Percentiles rank a stretch among this genome's conserved stretches.
Conservation (phyloP, 176 grass and related monocot species). For the Cenchrus purpureus region DNA sequence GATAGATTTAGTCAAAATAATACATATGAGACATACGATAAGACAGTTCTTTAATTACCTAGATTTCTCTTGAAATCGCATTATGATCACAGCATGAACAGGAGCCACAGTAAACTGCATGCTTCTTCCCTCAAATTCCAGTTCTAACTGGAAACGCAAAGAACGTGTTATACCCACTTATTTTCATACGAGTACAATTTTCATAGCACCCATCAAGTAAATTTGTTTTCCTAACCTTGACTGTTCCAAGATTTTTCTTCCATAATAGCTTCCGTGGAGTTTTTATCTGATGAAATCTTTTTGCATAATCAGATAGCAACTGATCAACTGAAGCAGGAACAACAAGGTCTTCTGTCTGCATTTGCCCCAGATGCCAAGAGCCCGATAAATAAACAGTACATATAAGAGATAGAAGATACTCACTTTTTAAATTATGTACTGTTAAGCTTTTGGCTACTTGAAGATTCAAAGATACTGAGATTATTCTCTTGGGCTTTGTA, state of each 20-base stretch:
- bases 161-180: constrained; percentile 19
- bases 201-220: constrained; percentile 16
- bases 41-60: constrained; percentile 56
- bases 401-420: constrained; percentile 6
- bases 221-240: constrained; percentile 72
- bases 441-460: neutral
- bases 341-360: constrained; percentile 81
- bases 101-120: constrained; percentile 94
- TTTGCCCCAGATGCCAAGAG: constrained; percentile 12
- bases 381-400: constrained; percentile 28
- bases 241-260: constrained; percentile 97
- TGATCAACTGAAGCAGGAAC: constrained; percentile 78
- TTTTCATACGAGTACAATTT: constrained; percentile 11
- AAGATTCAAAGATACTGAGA: neutral
- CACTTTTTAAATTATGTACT: neutral
- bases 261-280: constrained; percentile 90
- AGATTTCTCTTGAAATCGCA: constrained; percentile 88
- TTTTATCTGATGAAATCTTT: constrained; percentile 98
- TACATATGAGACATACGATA: constrained; percentile 30
- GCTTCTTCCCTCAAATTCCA: constrained; percentile 87
- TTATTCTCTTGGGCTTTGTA: neutral
- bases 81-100: constrained; percentile 95
- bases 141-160: constrained; percentile 68
- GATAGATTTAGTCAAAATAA: constrained; percentile 34
- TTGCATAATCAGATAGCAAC: constrained; percentile 85